Conservation (phyloP, 1,139 yeast genomes). For the Pneumocystis sp. region DNA sequence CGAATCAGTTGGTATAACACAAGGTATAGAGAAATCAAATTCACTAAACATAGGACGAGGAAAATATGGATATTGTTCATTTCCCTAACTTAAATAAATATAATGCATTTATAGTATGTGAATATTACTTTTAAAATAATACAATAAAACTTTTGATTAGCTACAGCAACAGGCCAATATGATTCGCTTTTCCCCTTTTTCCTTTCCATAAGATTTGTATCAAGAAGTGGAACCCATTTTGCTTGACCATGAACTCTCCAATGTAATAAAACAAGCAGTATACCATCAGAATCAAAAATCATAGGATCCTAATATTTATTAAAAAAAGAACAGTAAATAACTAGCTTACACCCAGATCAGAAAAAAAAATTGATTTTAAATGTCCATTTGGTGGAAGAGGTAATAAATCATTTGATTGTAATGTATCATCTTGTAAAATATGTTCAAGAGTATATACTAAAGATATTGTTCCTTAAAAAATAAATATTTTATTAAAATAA, state of each 20-base stretch:
- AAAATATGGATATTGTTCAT: constrained; percentile 35
- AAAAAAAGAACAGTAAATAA: background rate
- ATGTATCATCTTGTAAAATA: constrained; percentile 25
- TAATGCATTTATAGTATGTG: constrained; percentile 21
- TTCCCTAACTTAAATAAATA: constrained; percentile 11
- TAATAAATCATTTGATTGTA: constrained; percentile 27
- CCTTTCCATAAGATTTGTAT: constrained; percentile 38
- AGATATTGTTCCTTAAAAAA: constrained; percentile 11
- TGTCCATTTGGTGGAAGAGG: constrained; percentile 20
- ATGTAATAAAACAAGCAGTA: constrained; percentile 49
- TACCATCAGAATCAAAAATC: constrained; percentile 61
- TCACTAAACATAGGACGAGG: constrained; percentile 80
- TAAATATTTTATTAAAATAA: background rate
- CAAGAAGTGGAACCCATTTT: constrained; percentile 77
- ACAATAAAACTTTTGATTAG: constrained; percentile 42
- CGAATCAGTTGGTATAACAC: constrained; percentile 15
- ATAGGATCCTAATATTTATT: constrained; percentile 55
- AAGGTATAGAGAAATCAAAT: constrained; percentile 53
- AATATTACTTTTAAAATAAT: constrained; percentile 45
- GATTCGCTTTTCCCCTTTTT: constrained; percentile 33
- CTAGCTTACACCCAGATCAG: constrained; percentile 40
- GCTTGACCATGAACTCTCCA: constrained; percentile 69
- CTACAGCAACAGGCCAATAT: constrained; percentile 82
- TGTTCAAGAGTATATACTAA: constrained; percentile 28
- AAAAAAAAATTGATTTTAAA: constrained; percentile 52